Percentiles rank a stretch among this genome's conserved stretches.
phyloP scores from a whole-genome alignment of 1,284 basidiomycete genomes.

The Leccinum ponderosum region DNA sequence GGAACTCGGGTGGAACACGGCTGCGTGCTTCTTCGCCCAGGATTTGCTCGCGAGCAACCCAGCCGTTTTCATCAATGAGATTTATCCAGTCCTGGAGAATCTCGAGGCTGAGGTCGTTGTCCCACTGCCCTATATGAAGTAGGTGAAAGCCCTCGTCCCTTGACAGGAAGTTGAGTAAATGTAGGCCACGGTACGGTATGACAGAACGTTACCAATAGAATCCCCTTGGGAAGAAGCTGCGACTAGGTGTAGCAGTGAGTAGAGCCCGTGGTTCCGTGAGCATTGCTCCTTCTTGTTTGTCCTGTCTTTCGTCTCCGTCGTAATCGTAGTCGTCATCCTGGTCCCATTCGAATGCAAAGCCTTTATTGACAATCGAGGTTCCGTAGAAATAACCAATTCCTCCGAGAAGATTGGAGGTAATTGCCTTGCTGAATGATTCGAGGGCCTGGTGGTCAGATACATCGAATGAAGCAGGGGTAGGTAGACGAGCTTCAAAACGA shows the following conservation, averaged over 20 bases:
- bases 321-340: constrained; percentile 65
- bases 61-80: constrained; percentile 90
- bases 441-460: constrained; percentile 51
- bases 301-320: constrained; percentile 36
- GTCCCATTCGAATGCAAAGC: constrained; percentile 88
- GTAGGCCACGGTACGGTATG: background rate
- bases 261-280: constrained; percentile 75
- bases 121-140: constrained; percentile 88
- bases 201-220: constrained; percentile 78
- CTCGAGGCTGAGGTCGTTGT: constrained; percentile 87
- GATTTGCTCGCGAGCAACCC: constrained; percentile 95
- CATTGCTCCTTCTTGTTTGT: constrained; percentile 51
- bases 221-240: constrained; percentile 94
- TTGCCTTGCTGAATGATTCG: constrained; percentile 77
- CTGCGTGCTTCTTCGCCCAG: constrained; percentile 93
- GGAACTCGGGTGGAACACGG: constrained; percentile 87
- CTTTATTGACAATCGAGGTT: constrained; percentile 82
- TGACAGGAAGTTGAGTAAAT: constrained; percentile 6
- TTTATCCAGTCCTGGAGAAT: constrained; percentile 89
- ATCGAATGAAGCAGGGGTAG: constrained; percentile 56
- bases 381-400: constrained; percentile 96
- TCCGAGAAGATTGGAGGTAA: constrained; percentile 88
- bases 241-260: constrained; percentile 91
- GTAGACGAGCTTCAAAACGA: constrained; percentile 72
- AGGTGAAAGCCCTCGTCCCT: constrained; percentile 98